Percentiles rank a stretch among this genome's conserved stretches.
phyloP scores from a whole-genome alignment of 169 alveolate species.

The Plasmodium inui region DNA sequence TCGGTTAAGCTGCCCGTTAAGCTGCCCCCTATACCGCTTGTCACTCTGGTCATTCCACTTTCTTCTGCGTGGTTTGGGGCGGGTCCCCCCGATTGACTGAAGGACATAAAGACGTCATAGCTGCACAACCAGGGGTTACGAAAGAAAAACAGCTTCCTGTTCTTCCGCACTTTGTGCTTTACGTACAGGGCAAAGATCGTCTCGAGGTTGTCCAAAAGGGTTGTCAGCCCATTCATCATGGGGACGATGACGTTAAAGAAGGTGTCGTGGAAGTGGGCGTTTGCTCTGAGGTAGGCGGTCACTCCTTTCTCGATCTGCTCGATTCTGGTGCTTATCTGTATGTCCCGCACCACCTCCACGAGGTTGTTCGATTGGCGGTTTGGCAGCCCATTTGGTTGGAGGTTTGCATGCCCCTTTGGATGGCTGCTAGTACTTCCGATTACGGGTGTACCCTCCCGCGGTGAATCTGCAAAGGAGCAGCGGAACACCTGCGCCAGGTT shows the following conservation, averaged over 20 bases:
- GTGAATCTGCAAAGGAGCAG: neutral
- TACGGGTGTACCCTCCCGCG: neutral
- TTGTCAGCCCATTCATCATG: slow-evolving; percentile 14
- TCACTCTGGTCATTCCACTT: neutral
- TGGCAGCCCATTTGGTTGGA: neutral
- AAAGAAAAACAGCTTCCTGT: slow-evolving; percentile 33
- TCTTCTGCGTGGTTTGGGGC: neutral
- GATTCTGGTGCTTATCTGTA: slow-evolving; percentile 14
- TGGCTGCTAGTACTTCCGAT: neutral
- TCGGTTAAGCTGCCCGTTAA: neutral
- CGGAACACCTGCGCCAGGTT: slow-evolving; percentile 26
- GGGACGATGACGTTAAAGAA: slow-evolving; percentile 40
- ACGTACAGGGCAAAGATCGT: slow-evolving; percentile 35
- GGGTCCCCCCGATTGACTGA: neutral
- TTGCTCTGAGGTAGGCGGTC: slow-evolving; percentile 21
- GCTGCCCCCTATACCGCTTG: neutral
- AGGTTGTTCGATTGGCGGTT: neutral
- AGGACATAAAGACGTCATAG: slow-evolving; percentile 41
- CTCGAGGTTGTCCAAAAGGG: slow-evolving; percentile 27
- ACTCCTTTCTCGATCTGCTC: slow-evolving; percentile 15
- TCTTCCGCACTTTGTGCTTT: slow-evolving; percentile 29
- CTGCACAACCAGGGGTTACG: slow-evolving; percentile 52
- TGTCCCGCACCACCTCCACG: neutral
- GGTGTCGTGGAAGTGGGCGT: slow-evolving; percentile 12
- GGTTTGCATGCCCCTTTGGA: too few relatives aligned